Base-by-base conservation (phyloP, 2,329 filamentous ascomycete species). In the Neonectria punicea region DNA sequence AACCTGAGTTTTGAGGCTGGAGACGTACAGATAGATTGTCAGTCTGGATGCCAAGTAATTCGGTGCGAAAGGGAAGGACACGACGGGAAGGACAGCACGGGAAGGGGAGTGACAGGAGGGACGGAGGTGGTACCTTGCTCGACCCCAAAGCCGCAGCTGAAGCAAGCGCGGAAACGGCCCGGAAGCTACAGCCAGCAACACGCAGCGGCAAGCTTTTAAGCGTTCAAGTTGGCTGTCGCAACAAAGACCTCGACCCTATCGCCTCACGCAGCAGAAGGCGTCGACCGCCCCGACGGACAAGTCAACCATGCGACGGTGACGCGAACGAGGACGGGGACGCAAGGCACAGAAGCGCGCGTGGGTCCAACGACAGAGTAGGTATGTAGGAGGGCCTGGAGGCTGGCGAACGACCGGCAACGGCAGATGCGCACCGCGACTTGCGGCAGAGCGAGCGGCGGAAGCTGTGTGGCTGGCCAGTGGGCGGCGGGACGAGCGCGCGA, bases 311-410 rank as follows among this genome's bases (percentile, higher is more conserved):
- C 60, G 47, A 47, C 34, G 54, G 49, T 41, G 54, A 50, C 43
- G 44, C 25, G 25, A 25, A 6, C 25, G n/a, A 8, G 11, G 13
- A 50, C 36, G 43, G 39, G 22, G 55, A 58, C 61, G 50, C 61
- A 63, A 63, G 61, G 61, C 61, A 63, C 61, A 44, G 41, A 41
- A 20, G 49, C 49, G 39, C n/a, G 39, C 39, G 49, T 20, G 47
- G 28, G 30, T 51, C 28, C 20, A 46, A 46, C 50, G 55, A 58
- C 25, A 25, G 5, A 25, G 25, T 6, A 25, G 25, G 25, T 25
- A 25, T 54, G 55, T 34, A 58, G 30, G 43, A 58, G 20, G 36
- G 41, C 53, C 41, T 20, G 53, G 30, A 20, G 55, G 55, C 61
- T 59, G 55, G 43, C 43, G 50, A 43, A 47, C 30, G 50, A 43